phyloP scores from a whole-genome alignment of 192 early-diverging fungal species.

The Rhizoclosmatium sp. region DNA sequence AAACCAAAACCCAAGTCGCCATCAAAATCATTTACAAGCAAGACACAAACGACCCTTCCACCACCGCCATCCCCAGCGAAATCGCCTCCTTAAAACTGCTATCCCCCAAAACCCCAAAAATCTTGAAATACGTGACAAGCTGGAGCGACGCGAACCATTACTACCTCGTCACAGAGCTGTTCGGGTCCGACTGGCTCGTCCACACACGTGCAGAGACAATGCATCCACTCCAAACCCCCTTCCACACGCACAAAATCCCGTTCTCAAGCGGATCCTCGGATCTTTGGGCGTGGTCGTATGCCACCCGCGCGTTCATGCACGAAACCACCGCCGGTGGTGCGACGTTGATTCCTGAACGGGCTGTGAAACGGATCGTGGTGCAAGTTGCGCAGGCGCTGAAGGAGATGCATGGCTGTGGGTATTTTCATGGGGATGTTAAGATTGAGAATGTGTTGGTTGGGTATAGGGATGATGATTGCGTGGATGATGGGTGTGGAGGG shows the following conservation, averaged over 20 bases:
- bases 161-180: slow-evolving; percentile 38
- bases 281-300: slow-evolving; percentile 28
- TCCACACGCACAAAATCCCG: background rate
- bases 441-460: slow-evolving; percentile 63
- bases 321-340: background rate
- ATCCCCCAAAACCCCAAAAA: background rate
- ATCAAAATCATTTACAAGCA: slow-evolving; percentile 39
- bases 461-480: background rate
- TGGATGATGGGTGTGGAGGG: background rate
- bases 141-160: slow-evolving; percentile 25
- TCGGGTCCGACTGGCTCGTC: slow-evolving; percentile 19
- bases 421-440: slow-evolving; percentile 66
- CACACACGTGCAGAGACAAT: background rate
- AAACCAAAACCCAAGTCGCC: background rate
- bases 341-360: background rate
- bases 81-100: background rate
- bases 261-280: slow-evolving; percentile 23
- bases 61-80: slow-evolving; percentile 10
- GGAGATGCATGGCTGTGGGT: slow-evolving; percentile 50
- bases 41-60: background rate
- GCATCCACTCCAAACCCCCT: background rate
- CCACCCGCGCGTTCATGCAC: background rate
- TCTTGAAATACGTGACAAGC: slow-evolving; percentile 2
- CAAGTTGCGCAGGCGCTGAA: slow-evolving; percentile 52
- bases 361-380: slow-evolving; percentile 41